These are phyloP conservation scores for Lepiota subincarnata DNA, from an alignment of 768 basidiomycete species.

Conservation along the genomic window DNA sequence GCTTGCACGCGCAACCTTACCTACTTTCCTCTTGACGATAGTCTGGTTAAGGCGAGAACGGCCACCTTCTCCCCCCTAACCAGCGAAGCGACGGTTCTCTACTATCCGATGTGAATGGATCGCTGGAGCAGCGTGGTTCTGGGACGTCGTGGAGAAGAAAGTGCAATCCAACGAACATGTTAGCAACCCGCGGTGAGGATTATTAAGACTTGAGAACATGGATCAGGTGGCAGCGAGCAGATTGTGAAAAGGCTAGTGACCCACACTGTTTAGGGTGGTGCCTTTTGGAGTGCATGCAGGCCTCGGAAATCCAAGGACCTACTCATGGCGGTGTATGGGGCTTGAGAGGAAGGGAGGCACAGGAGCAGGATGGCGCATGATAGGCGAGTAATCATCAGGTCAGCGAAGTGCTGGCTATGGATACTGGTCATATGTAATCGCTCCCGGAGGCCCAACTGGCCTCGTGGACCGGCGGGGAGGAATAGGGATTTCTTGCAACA, in stretches of 20 bases:
- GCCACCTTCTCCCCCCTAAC: not conserved
- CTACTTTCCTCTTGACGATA: no score
- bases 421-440: no score
- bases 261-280: not conserved
- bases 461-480: no score
- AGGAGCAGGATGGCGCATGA: not conserved
- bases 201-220: not conserved
- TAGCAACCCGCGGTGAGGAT: not conserved
- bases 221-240: not conserved
- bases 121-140: not conserved
- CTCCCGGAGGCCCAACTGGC: no score
- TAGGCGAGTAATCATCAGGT: not conserved
- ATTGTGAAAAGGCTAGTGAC: not conserved
- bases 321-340: not conserved
- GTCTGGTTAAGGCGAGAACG: not conserved
- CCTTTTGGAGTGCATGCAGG: not conserved
- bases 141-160: not conserved
- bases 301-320: constrained; percentile 1
- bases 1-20: not conserved
- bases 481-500: no score
- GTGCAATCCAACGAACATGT: not conserved
- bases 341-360: not conserved
- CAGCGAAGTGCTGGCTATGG: not conserved
- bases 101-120: not conserved
- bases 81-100: not conserved